Conservation (phyloP, 163 green algal genomes). For the Scenedesmus sp. region DNA sequence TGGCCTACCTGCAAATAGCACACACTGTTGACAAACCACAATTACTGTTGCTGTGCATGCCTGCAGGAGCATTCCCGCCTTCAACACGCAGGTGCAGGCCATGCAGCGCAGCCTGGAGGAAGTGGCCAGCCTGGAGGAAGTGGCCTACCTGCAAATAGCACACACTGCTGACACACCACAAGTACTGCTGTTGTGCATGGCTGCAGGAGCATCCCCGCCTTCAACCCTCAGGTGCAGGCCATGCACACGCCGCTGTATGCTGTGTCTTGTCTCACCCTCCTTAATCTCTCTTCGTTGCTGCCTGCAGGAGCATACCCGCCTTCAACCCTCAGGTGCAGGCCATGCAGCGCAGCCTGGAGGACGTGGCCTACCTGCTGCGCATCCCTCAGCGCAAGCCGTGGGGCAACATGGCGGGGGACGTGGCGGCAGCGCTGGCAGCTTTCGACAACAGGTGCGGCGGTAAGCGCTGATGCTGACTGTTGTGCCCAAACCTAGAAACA, state of each 20-base stretch:
- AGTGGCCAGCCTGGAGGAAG: no score
- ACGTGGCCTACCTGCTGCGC: conserved; percentile 86
- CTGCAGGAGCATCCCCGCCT: neutral
- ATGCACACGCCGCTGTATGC: no score
- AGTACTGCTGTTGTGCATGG: neutral
- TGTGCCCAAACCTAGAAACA: neutral
- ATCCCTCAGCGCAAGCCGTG: conserved; percentile 95
- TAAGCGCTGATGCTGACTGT: neutral
- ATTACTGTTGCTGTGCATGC: neutral
- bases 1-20: neutral
- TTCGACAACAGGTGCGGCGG: conserved; percentile 31
- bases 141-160: neutral
- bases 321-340: conserved; percentile 85
- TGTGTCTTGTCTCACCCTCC: no score
- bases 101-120: no score
- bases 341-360: conserved; percentile 67
- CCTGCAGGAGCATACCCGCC: conserved; percentile 85
- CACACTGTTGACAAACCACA: neutral
- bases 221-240: no score
- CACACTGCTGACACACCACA: neutral
- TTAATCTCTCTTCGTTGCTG: neutral
- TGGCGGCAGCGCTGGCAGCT: conserved; percentile 53
- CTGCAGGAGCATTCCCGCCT: neutral
- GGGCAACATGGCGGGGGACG: conserved; percentile 80
- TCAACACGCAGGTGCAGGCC: no score